Evolutionary conservation across 441 rosid species (phyloP), one percentile per base, ranked within the genome.

Genomic region (Bruguiera hainesii): DNA sequence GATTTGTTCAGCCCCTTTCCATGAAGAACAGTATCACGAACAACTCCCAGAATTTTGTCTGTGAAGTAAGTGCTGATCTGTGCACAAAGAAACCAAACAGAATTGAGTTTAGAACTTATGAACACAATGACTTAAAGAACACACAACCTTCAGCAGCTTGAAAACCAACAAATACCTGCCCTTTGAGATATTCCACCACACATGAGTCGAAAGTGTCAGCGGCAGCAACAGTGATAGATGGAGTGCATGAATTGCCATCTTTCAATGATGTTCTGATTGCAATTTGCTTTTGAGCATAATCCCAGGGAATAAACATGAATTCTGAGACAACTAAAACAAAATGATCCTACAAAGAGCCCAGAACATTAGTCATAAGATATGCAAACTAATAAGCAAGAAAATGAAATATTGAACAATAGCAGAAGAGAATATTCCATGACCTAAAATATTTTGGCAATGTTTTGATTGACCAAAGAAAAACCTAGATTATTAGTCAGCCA

Each of bases 281-380:
- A 64, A 82, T 80, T 62, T 73, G 81, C 75, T 84, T 87, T 76
- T 82, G 83, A 30, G 91, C 86, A 70, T 87, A 81, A 67, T 84
- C 85, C 98, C 97, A 92, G 60, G 99, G 99, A 70, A 84, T 85
- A 74, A 84, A 87, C 81, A 92, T 81, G 73, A 90, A 95, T 83
- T 92, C 87, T 29, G 99, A 94, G 75, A 89, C 93, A 59, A 85
- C 83, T 58, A 87, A 68, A 76, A 86, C 82, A 76, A 95, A 95
- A 78, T 88, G 93, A 74, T 86, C 88, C 99, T 91, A 87, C 83
- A 83, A 78, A 81, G 68, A 60, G 23, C 61, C 67, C 64, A 74
- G 48, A 42, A 42, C 48, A 42, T 42, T 13, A 11, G 48, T 42
- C 48, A 42, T 8, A 42, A 13, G 13, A 42, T 42, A 42, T 42